Percentiles rank a stretch among this genome's conserved stretches.
These are phyloP conservation scores for Verticillium tricorpus DNA, from an alignment of 2,329 filamentous ascomycete species.

Conservation along the genomic window DNA sequence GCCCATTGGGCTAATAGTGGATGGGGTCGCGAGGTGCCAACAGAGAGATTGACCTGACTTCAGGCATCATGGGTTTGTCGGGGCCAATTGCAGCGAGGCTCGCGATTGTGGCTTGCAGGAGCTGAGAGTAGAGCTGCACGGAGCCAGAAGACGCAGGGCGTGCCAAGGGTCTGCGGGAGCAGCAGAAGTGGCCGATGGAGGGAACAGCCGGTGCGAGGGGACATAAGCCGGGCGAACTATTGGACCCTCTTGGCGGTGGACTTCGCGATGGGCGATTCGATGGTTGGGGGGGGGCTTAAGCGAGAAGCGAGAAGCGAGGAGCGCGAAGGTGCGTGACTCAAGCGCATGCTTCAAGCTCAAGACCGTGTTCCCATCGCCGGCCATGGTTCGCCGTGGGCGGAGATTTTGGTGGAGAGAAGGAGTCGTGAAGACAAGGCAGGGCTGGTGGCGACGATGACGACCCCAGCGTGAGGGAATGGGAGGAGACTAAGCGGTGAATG, in stretches of 20 bases:
- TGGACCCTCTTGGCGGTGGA: neutral
- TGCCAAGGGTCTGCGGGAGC: slow-evolving; percentile 1
- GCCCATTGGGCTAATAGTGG: neutral
- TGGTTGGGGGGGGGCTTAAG: neutral
- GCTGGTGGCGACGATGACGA: neutral
- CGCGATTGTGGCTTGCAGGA: slow-evolving; percentile 26
- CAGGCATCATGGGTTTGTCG: neutral
- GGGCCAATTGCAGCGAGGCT: neutral
- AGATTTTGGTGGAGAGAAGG: neutral
- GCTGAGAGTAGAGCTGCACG: slow-evolving; percentile 21
- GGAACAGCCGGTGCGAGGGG: slow-evolving; percentile 51
- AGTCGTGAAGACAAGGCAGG: neutral
- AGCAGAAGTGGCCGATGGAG: slow-evolving; percentile 87
- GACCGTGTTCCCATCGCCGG: neutral
- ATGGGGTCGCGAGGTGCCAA: neutral
- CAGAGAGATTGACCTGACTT: neutral
- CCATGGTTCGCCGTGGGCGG: neutral
- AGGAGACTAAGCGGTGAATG: neutral
- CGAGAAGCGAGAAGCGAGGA: slow-evolving; percentile 2
- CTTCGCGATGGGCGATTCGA: neutral
- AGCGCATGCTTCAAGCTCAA: neutral
- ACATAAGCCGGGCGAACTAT: neutral
- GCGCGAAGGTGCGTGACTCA: neutral
- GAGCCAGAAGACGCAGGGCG: neutral
- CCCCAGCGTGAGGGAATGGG: neutral